Evolutionary conservation across 1,139 yeast genomes (phyloP), one percentile per base, ranked within the genome.

Genomic region (Sugiyamaella pinicola): DNA sequence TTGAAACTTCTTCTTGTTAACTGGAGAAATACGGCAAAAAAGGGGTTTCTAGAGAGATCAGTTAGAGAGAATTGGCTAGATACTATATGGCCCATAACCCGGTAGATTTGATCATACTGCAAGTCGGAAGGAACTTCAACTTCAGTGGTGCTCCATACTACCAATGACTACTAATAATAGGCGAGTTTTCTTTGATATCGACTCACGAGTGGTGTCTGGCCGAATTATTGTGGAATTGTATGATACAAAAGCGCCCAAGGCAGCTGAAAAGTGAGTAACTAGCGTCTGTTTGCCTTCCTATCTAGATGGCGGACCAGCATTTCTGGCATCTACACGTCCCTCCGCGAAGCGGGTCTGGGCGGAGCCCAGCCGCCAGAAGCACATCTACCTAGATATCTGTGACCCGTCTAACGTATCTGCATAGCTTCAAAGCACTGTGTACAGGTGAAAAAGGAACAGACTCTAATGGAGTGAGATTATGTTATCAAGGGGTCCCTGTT

Each of bases 161-260:
- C 19, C 34, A 18, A 42, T 29, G 46, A 19, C 37, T 10, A 12
- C 41, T 26, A 31, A 21, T 31, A 31, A 26, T 39, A 19, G 46
- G 26, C 61, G 70, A 39, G 84, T 77, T 0, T 87, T 68, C 64
- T 63, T 87, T 12, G 96, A 87, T 66, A 72, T 87, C 12, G 58
- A 74, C 1, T 77, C 85, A 22, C 78, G 78, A 13, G 74, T 67
- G 0, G 67, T 64, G 10, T 66, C 70, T 1, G 96, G 96, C 0
- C 74, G 96, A 53, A 70, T 88, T 1, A 89, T 87, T 1, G 63
- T 84, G 28, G 85, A 85, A 64, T 73, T 87, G 19, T 75, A 67
- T 51, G 58, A 58, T 1, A 71, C 71, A 6, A 57, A 64, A 47
- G 91, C 95, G 0, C 95, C 95, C 2, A 73, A 74, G 53, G 75